These are phyloP conservation scores for Biscogniauxia sp. DNA, from an alignment of 2,329 filamentous ascomycete species.

Conservation along the genomic window DNA sequence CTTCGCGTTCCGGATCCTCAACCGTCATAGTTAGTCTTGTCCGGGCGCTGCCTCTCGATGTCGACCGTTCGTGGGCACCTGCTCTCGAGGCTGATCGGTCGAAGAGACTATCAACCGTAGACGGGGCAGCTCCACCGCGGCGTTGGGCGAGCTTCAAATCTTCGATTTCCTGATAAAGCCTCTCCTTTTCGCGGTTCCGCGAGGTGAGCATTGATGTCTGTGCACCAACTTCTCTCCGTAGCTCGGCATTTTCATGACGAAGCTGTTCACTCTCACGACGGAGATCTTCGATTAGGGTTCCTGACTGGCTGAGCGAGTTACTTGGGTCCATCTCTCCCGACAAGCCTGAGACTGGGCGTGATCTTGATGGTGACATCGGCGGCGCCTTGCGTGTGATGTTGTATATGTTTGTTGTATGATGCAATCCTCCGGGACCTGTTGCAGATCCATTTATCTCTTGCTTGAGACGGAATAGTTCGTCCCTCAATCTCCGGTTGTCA, in stretches of 20 bases:
- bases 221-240: constrained; percentile 87
- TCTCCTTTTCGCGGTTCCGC: constrained; percentile 89
- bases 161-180: constrained; percentile 94
- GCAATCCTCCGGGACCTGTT: constrained; percentile 33
- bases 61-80: constrained; percentile 64
- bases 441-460: constrained; percentile 48
- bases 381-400: constrained; percentile 58
- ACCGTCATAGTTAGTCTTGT: constrained; percentile 59
- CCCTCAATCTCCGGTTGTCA: constrained; percentile 78
- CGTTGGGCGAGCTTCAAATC: constrained; percentile 88
- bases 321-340: constrained; percentile 51
- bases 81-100: constrained; percentile 91
- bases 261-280: constrained; percentile 69
- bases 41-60: constrained; percentile 69
- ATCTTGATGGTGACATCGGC: constrained; percentile 44
- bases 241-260: constrained; percentile 86
- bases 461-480: constrained; percentile 76
- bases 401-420: constrained; percentile 65
- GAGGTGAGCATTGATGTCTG: constrained; percentile 98
- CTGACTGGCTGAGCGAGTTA: constrained; percentile 55
- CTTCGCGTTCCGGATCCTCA: constrained; percentile 79
- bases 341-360: constrained; percentile 48
- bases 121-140: constrained; percentile 60
- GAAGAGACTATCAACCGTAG: constrained; percentile 82
- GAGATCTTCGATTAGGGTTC: constrained; percentile 74